Conservation (phyloP, 495 filamentous ascomycete species). For the Aspergillus affinis region DNA sequence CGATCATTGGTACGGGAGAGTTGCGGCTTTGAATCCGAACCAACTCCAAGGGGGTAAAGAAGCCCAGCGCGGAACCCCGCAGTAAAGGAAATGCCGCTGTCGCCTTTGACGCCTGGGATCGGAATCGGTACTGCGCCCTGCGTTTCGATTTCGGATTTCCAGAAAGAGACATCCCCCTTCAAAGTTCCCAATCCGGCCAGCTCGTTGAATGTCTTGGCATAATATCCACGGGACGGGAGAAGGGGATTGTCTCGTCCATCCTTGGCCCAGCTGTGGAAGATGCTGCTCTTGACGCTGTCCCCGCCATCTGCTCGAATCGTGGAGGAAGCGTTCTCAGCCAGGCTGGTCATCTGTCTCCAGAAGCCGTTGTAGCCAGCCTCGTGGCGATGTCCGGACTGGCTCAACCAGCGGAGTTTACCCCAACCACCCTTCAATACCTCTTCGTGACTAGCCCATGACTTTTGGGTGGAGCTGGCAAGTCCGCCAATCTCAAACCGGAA, state of each 20-base stretch:
- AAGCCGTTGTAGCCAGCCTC: slow-evolving; percentile 74
- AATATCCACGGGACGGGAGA: slow-evolving; percentile 77
- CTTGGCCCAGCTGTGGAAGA: slow-evolving; percentile 76
- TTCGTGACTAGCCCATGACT: slow-evolving; percentile 89
- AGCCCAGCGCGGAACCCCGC: slow-evolving; percentile 63
- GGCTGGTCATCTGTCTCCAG: slow-evolving; percentile 85
- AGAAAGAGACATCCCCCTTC: slow-evolving; percentile 86
- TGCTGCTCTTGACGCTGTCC: slow-evolving; percentile 83
- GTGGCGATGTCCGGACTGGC: slow-evolving; percentile 60
- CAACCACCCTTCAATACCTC: slow-evolving; percentile 81
- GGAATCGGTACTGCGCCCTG: slow-evolving; percentile 71
- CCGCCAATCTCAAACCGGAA: slow-evolving; percentile 72
- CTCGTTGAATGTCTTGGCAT: slow-evolving; percentile 73
- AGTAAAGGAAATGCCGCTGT: slow-evolving; percentile 72
- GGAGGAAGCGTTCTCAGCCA: slow-evolving; percentile 70
- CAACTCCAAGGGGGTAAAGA: slow-evolving; percentile 60
- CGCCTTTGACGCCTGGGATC: slow-evolving; percentile 61
- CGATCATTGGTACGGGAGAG: slow-evolving; percentile 88
- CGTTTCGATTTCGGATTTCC: slow-evolving; percentile 80
- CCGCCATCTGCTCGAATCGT: slow-evolving; percentile 82
- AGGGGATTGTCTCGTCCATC: slow-evolving; percentile 80
- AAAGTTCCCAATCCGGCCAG: slow-evolving; percentile 83
- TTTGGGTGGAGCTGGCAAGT: slow-evolving; percentile 76
- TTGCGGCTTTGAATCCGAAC: slow-evolving; percentile 47
- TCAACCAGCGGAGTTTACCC: slow-evolving; percentile 71